Conservation (phyloP, 202 grass and related monocot genomes). For the Miscanthus sacchariflorus region DNA sequence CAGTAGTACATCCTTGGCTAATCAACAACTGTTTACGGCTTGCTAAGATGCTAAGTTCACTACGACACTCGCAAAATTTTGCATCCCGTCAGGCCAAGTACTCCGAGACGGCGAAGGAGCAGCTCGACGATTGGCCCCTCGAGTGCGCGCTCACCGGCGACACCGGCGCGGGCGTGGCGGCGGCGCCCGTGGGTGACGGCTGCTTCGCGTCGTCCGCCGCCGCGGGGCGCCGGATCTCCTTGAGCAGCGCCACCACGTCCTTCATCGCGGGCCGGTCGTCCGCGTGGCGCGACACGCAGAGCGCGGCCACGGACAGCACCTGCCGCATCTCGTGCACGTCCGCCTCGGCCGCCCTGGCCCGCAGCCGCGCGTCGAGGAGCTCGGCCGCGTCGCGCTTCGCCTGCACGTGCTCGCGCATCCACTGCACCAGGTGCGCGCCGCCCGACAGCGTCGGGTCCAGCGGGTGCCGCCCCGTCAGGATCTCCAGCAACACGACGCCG, state of each 20-base stretch:
- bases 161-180: not conserved
- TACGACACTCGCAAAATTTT: conserved; percentile 23
- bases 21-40: conserved; percentile 28
- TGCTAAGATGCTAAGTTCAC: not conserved
- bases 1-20: conserved; percentile 7
- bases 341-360: conserved; percentile 45
- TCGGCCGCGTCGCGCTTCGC: conserved; percentile 51
- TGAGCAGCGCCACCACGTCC: conserved; percentile 83
- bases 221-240: conserved; percentile 74
- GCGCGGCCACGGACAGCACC: conserved; percentile 65
- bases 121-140: conserved; percentile 59
- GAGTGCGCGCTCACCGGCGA: conserved; percentile 47
- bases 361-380: conserved; percentile 75
- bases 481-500: conserved; percentile 85
- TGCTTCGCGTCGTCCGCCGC: conserved; percentile 47
- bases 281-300: conserved; percentile 68
- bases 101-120: conserved; percentile 78
- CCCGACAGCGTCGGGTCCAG: conserved; percentile 80
- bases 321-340: conserved; percentile 86
- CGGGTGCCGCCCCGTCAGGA: conserved; percentile 86
- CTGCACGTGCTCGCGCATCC: conserved; percentile 72
- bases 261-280: conserved; percentile 89
- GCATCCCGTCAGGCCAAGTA: conserved; percentile 61
- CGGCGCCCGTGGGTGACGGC: no score
- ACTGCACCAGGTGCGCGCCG: conserved; percentile 91